These are phyloP conservation scores for Brassica carinata DNA, from an alignment of 345 rosid species.

Conservation along the genomic window DNA sequence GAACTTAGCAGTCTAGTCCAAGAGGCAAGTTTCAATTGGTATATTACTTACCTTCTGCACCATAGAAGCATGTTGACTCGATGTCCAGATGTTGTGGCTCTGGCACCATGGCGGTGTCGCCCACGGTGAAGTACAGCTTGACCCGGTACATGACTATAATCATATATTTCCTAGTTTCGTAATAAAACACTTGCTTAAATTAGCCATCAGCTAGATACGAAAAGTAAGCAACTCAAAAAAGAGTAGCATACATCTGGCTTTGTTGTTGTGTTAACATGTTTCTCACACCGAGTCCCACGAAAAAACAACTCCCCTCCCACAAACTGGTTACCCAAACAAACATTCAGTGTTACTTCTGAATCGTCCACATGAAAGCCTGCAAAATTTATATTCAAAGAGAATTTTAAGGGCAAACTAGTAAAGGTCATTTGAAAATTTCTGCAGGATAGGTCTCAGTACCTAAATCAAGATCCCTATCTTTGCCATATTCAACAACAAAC, in stretches of 20 bases:
- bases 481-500: constrained; percentile 94
- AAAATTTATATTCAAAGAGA: constrained; percentile 13
- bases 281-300: constrained; percentile 85
- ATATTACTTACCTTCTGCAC: constrained; percentile 78
- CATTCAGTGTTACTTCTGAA: constrained; percentile 92
- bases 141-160: constrained; percentile 75
- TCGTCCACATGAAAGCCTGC: constrained; percentile 97
- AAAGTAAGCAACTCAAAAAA: not conserved
- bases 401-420: not conserved
- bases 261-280: constrained; percentile 79
- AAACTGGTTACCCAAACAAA: constrained; percentile 92
- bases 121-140: constrained; percentile 91
- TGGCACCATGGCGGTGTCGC: constrained; percentile 93
- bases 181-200: not conserved
- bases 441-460: constrained; percentile 53
- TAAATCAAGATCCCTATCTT: constrained; percentile 82
- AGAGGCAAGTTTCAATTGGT: not conserved
- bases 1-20: not conserved
- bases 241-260: constrained; percentile 66
- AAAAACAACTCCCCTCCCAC: constrained; percentile 93
- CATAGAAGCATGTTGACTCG: constrained; percentile 86
- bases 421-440: not conserved
- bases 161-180: constrained; percentile 64
- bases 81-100: constrained; percentile 85
- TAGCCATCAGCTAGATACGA: not conserved